Evolutionary conservation across 164 flowering plant genomes (phyloP), one percentile per base, ranked within the genome.

Genomic region (Chimonanthus praecox): DNA sequence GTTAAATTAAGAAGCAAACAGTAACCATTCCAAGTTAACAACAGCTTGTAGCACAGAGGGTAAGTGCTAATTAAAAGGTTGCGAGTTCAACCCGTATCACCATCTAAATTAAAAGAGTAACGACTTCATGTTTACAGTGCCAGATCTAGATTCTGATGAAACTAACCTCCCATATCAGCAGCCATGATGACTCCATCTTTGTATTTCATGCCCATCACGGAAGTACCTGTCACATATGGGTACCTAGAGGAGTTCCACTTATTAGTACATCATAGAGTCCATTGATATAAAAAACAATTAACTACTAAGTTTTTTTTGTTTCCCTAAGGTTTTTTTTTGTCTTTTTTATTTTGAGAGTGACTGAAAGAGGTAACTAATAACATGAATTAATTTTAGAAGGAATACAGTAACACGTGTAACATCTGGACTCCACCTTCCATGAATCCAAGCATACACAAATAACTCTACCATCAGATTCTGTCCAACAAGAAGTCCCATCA

Each of bases 131-230:
- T 9, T 64, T 9, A n/a, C 11, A 43, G 46, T 20, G 67, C 67
- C 67, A 6, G 33, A 10, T 64, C 13, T 45, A 3, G 48, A 66
- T 6, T 3, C 7, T 4, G 48, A 10, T 62, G 47, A 15, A 82
- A 58, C 86, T 78, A 73, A 94, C 99, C 99, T 90, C 98, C 99
- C 95, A 89, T 92, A 82, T 94, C 99, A 81, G 97, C 86, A 81
- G 93, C 91, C 90, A 94, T 85, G 48, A 94, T 84, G 79, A 94
- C 84, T 15, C 98, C 97, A 87, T 94, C 98, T 73, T 87, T 90
- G 82, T 94, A 94, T 74, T 94, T 94, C 67, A 94, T 54, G 68
- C 88, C 97, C 6, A 94, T 74, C 60, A 94, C 97, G 2, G 99
- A 94, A 3, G 99, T 88, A 0, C 99, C 98, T 61, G 99, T 94